Evolutionary conservation across 2,329 filamentous ascomycete genomes (phyloP).

Genomic region (Trichoderma polysporum): DNA sequence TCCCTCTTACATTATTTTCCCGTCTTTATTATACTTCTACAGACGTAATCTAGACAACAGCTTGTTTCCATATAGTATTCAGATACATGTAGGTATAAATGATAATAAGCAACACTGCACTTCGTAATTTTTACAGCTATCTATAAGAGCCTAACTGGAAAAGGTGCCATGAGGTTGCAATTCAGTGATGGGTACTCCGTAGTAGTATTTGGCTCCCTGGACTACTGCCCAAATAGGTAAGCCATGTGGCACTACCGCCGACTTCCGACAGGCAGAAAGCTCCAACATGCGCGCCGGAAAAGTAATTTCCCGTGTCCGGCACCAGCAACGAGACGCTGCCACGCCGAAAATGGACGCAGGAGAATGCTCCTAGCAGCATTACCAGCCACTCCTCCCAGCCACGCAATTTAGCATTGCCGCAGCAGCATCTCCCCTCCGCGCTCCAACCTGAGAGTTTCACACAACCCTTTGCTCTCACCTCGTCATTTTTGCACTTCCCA

Average conservation of each 20-base stretch:
- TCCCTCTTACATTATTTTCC: too few species aligned
- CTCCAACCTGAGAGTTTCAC: constrained; percentile 26
- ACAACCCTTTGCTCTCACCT: constrained; percentile 21
- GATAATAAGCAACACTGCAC: neutral
- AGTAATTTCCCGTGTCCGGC: neutral
- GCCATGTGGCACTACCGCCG: neutral
- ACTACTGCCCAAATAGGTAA: neutral
- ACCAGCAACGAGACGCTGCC: neutral
- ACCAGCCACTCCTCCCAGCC: constrained; percentile 35
- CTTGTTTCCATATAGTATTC: too few species aligned
- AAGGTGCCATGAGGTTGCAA: neutral
- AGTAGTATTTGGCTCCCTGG: neutral
- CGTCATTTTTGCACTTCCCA: constrained; percentile 20
- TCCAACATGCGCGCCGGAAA: neutral
- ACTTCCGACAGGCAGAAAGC: neutral
- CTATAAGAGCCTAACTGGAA: neutral
- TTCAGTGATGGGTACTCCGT: neutral
- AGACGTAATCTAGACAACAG: too few species aligned
- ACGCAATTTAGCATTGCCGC: constrained; percentile 38
- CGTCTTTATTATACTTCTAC: too few species aligned
- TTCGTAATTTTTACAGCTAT: neutral
- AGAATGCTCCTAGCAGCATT: neutral
- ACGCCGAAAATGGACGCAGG: constrained; percentile 4
- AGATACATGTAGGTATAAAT: too few species aligned
- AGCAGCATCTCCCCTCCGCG: constrained; percentile 31